Evolutionary conservation across 441 rosid genomes (phyloP), one percentile per base, ranked within the genome.

Genomic region (Jatropha podagrica): DNA sequence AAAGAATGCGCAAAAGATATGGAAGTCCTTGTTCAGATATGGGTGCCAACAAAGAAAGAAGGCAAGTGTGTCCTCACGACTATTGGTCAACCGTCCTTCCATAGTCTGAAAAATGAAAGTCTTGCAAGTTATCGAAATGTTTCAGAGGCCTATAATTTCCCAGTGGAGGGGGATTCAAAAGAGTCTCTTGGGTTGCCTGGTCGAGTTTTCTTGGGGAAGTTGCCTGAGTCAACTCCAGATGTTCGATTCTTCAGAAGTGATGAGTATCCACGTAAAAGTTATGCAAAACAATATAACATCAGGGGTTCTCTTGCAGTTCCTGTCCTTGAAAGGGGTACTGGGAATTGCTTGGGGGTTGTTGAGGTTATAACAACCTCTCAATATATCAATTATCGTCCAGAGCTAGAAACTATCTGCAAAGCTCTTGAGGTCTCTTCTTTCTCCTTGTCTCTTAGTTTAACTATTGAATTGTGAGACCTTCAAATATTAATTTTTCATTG

Each of bases 331-430:
- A 69, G 61, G 14, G 80, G 77, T 51, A 92, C 91, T 59, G 85
- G 94, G 46, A 86, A 64, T 79, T 95, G 97, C 86, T 83, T 93
- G 81, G 98, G 99, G 59, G 95, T 95, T 78, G 92, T 95, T 82
- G 99, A 95, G 93, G 83, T 95, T 67, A 86, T 89, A 69, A 88
- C 93, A 20, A 95, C 98, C 70, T 82, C 83, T 65, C 91, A 81
- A 80, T 87, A 87, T 84, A 87, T 83, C 77, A 87, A 83, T 77
- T 93, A 90, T 75, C 82, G 87, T 4, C 87, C 88, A 7, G 97
- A 93, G 68, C 88, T 93, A 66, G 93, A 92, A 70, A 85, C 86
- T 73, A 81, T 95, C 76, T 85, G 99, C 90, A 87, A 86, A 83
- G 99, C 95, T 81, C 96, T 95, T 26, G 91, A 92, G 99, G 99